Evolutionary conservation across 352 stramenopile species (phyloP), one percentile per base, ranked within the genome.

Genomic region (Pythium biforme): DNA sequence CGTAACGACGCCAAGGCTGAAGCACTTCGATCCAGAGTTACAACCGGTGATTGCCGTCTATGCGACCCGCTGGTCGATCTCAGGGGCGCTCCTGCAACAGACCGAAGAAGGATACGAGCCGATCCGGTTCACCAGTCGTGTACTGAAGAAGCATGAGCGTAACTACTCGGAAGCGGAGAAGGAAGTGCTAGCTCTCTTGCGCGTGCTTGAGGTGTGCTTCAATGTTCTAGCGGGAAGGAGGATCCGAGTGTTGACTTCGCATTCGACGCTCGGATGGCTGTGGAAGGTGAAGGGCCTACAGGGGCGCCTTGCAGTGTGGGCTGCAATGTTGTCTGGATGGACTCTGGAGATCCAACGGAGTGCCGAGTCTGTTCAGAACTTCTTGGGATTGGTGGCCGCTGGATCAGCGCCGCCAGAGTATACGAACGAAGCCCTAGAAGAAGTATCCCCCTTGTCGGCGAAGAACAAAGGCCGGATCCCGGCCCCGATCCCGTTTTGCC

Each of bases 1-100:
- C 12, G 34, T 57, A 0, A 60, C 62, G 6, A 49, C 62, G 6
- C 66, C 59, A 1, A 3, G 70, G 9, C 31, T 73, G 0, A 29
- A 61, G 9, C 59, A 76, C 29, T 34, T 34, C 29, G 29, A 34
- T 34, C 5, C 5, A 4, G 29, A 34, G 10, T 10, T 10, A 10
- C 29, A 34, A 10, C 29, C 29, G 29, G 10, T 34, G 5, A 4
- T 34, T 4, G 29, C 10, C 5, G 10, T 34, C 29, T 34, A 34
- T 10, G 29, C 29, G 10, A 34, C 4, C 29, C 5, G 10, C 29
- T 34, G 29, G 29, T 4, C 29, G 29, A 10, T 34, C 29, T 4
- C 29, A 10, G 10, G 29, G 5, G 4, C 29, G 29, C 29, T 34
- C 29, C 4, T 34, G 29, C 29, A 34, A 10, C 5, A 34, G 4